Evolutionary conservation across 139 green algal genomes (phyloP).

Genomic region (Medakamo hakoo): DNA sequence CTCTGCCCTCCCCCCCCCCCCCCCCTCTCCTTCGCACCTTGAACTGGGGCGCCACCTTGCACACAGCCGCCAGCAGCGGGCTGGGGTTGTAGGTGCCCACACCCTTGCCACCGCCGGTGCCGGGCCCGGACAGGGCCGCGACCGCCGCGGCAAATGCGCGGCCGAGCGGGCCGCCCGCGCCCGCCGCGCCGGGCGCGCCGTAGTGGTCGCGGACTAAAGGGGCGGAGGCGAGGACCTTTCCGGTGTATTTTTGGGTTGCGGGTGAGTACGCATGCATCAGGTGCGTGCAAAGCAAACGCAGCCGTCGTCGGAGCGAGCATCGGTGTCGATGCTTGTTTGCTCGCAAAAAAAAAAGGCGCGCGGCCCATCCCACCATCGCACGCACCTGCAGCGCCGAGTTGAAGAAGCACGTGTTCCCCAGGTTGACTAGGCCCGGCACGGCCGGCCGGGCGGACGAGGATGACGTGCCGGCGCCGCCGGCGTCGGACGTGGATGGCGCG

Average conservation of each 20-base stretch:
- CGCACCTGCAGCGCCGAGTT: slow-evolving; percentile 38
- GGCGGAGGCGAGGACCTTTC: neutral
- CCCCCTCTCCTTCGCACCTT: slow-evolving; percentile 8
- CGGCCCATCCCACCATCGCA: too few relatives aligned
- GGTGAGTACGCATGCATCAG: too few relatives aligned
- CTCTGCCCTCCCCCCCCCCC: neutral
- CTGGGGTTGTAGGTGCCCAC: slow-evolving; percentile 37
- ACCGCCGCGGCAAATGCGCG: neutral
- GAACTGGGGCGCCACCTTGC: slow-evolving; percentile 33
- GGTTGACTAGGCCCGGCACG: slow-evolving; percentile 25
- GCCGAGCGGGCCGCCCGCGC: neutral
- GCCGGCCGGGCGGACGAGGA: neutral
- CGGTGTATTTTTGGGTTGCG: neutral
- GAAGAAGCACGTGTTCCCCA: slow-evolving; percentile 55
- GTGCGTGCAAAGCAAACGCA: too few relatives aligned
- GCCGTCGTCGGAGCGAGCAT: too few relatives aligned
- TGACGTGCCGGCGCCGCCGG: neutral
- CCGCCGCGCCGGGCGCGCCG: too few relatives aligned
- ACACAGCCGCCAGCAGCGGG: slow-evolving; percentile 37
- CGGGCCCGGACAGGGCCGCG: neutral
- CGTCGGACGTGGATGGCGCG: neutral
- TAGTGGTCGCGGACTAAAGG: neutral
- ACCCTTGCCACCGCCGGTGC: neutral
- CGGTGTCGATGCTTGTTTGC: too few relatives aligned
- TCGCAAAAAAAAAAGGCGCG: too few relatives aligned